These are phyloP conservation scores for Spinacia oleracea DNA, from an alignment of 179 eudicot species.

Conservation along the genomic window DNA sequence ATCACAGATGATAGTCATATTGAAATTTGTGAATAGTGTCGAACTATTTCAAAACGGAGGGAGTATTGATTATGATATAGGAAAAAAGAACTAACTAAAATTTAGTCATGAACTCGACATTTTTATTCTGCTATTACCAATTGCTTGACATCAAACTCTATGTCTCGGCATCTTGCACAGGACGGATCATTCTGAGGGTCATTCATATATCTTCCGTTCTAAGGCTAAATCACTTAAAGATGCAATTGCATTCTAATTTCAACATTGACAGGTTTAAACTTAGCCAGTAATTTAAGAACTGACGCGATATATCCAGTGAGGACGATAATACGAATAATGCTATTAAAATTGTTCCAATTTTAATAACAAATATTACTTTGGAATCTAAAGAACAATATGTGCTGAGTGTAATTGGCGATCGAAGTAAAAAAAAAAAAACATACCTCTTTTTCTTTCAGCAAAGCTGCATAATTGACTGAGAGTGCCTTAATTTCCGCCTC, in stretches of 20 bases:
- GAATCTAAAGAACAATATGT: background rate
- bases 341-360: background rate
- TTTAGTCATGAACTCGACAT: background rate
- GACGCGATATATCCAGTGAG: too few species aligned
- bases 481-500: constrained; percentile 89
- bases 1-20: too few species aligned
- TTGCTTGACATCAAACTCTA: background rate
- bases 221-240: background rate
- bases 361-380: too few species aligned
- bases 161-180: background rate
- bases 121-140: background rate
- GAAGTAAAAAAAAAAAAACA: constrained; percentile 1
- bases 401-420: background rate
- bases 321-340: background rate
- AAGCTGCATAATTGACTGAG: constrained; percentile 92
- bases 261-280: background rate
- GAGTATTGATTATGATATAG: background rate
- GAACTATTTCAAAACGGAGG: too few species aligned
- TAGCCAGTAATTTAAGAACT: too few species aligned
- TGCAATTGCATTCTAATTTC: background rate
- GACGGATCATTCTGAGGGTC: background rate
- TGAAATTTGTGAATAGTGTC: too few species aligned
- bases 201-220: background rate
- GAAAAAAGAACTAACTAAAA: background rate
- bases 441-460: constrained; percentile 95